Evolutionary conservation across 1,284 basidiomycete genomes (phyloP).

Genomic region (Abortiporus biennis): DNA sequence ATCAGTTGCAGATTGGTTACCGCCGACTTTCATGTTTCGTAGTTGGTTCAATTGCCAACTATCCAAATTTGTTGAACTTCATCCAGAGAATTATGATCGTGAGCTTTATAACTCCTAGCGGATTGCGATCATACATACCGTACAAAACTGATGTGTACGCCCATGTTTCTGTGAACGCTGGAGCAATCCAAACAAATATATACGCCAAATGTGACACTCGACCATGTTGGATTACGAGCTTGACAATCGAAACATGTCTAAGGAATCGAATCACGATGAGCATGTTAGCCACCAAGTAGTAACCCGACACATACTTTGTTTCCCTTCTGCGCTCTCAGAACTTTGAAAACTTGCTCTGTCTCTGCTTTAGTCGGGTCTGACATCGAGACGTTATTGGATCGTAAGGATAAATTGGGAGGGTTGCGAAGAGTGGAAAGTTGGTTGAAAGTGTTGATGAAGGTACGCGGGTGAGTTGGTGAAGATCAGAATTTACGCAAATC

Average conservation of each 20-base stretch:
- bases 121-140: slow-evolving; percentile 44
- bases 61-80: slow-evolving; percentile 94
- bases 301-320: slow-evolving; percentile 66
- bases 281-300: neutral
- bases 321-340: slow-evolving; percentile 76
- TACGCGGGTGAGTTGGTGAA: no score
- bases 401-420: no score
- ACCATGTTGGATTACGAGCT: slow-evolving; percentile 97
- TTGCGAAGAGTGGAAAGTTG: no score
- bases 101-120: neutral
- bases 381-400: no score
- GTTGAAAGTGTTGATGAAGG: no score
- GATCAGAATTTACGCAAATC: no score
- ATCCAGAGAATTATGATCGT: neutral
- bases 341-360: slow-evolving; percentile 72
- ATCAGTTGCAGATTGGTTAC: slow-evolving; percentile 84
- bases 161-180: slow-evolving; percentile 92
- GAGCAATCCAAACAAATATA: slow-evolving; percentile 99
- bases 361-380: slow-evolving; percentile 71
- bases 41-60: slow-evolving; percentile 91
- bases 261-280: neutral
- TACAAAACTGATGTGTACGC: slow-evolving; percentile 98
- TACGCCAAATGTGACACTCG: slow-evolving; percentile 92
- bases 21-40: slow-evolving; percentile 94
- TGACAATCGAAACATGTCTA: slow-evolving; percentile 96